phyloP scores from a whole-genome alignment of 2,329 filamentous ascomycete genomes.

The Paracoccidioides brasiliensis region DNA sequence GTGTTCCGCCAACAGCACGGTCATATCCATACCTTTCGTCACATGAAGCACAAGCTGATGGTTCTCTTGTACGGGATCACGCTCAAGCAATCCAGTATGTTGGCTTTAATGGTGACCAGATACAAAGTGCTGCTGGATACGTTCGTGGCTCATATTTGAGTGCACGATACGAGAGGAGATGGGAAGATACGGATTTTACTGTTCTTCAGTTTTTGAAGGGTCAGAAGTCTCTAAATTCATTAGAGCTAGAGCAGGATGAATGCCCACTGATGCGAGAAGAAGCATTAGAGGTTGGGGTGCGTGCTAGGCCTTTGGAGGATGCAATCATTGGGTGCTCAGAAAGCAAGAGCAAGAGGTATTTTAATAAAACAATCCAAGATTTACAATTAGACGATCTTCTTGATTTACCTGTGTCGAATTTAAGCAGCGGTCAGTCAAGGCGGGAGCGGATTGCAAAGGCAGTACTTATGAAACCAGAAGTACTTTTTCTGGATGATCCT shows the following conservation, averaged over 20 bases:
- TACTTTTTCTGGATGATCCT: slow-evolving; percentile 79
- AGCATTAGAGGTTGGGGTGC: neutral
- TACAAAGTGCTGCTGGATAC: slow-evolving; percentile 32
- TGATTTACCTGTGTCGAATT: slow-evolving; percentile 69
- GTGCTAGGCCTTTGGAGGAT: slow-evolving; percentile 25
- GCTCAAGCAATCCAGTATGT: slow-evolving; percentile 71
- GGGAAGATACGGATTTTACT: slow-evolving; percentile 79
- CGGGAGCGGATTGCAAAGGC: slow-evolving; percentile 80
- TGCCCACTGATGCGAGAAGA: neutral
- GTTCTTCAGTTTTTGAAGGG: slow-evolving; percentile 69
- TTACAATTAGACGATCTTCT: slow-evolving; percentile 57
- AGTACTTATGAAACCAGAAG: slow-evolving; percentile 61
- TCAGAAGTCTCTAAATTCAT: slow-evolving; percentile 69
- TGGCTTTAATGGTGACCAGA: slow-evolving; percentile 68
- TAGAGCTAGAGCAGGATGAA: slow-evolving; percentile 41
- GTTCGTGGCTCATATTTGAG: slow-evolving; percentile 66
- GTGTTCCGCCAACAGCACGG: slow-evolving; percentile 60
- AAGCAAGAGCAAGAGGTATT: slow-evolving; percentile 30
- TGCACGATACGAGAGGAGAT: slow-evolving; percentile 75
- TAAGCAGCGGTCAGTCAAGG: slow-evolving; percentile 88
- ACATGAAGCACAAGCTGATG: slow-evolving; percentile 42
- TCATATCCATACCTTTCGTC: slow-evolving; percentile 66
- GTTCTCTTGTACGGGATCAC: slow-evolving; percentile 42
- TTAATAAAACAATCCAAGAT: slow-evolving; percentile 54
- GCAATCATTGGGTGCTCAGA: too few relatives aligned